These are phyloP conservation scores for Phalaenopsis hybrid DNA, from an alignment of 116 monocot genomes.

Conservation along the genomic window DNA sequence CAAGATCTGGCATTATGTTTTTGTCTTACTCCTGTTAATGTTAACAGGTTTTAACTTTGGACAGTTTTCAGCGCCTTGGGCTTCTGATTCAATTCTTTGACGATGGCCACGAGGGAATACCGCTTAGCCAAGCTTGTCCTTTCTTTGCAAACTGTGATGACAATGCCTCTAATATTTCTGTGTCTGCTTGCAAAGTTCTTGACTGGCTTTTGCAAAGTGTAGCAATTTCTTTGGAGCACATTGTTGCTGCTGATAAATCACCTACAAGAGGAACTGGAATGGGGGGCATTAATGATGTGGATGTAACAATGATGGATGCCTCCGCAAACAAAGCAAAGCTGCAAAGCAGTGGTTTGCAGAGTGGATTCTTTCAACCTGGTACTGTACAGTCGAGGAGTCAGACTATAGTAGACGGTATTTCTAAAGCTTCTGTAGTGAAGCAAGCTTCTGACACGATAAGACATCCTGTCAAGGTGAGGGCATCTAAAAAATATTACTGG, in stretches of 20 bases:
- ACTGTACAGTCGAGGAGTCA: slow-evolving; percentile 27
- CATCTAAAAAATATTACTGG: not conserved
- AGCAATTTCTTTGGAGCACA: slow-evolving; percentile 30
- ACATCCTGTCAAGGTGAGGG: slow-evolving; percentile 64
- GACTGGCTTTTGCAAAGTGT: slow-evolving; percentile 74
- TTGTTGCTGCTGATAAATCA: slow-evolving; percentile 38
- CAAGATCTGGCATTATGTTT: not conserved
- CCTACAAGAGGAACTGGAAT: slow-evolving; percentile 53
- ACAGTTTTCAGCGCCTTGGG: slow-evolving; percentile 70
- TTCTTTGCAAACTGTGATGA: slow-evolving; percentile 74
- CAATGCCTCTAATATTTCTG: slow-evolving; percentile 63
- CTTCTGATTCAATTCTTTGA: slow-evolving; percentile 61
- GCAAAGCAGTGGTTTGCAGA: slow-evolving; percentile 19
- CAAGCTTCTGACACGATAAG: slow-evolving; percentile 67
- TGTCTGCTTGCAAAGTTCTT: slow-evolving; percentile 50
- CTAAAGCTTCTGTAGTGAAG: slow-evolving; percentile 74
- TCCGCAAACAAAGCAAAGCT: slow-evolving; percentile 25
- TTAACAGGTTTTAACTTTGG: slow-evolving; percentile 57
- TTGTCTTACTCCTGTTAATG: not conserved
- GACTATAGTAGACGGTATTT: slow-evolving; percentile 83
- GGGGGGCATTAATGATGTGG: slow-evolving; percentile 37
- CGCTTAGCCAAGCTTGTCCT: slow-evolving; percentile 54
- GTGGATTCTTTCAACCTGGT: not conserved
- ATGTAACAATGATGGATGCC: slow-evolving; percentile 72
- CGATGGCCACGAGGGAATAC: slow-evolving; percentile 39